Percentiles rank a stretch among this genome's conserved stretches.
These are phyloP conservation scores for Cryptosporidium parvum DNA, from an alignment of 169 alveolate genomes.

Conservation along the genomic window DNA sequence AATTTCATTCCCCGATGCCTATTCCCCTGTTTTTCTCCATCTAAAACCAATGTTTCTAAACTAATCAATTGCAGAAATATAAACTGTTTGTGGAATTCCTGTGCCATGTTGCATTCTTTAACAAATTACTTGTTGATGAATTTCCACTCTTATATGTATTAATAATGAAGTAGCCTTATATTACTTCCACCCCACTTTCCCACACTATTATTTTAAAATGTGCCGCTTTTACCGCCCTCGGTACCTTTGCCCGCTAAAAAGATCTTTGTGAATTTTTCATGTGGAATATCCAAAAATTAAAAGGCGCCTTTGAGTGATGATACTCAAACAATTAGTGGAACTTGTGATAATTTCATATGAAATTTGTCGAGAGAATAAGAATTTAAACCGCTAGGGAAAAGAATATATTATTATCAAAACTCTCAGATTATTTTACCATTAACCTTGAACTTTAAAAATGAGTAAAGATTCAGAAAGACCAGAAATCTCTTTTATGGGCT, in stretches of 20 bases:
- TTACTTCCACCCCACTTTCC: background rate
- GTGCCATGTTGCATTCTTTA: too few species aligned
- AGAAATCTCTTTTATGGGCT: conserved; percentile 66
- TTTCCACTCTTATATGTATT: too few species aligned
- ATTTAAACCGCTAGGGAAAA: background rate
- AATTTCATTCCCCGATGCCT: background rate
- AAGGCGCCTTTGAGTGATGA: conserved; percentile 24
- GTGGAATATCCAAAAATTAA: conserved; percentile 32
- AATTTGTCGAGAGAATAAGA: conserved; percentile 20
- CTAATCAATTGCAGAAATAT: too few species aligned
- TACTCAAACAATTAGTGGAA: background rate
- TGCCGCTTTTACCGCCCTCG: background rate
- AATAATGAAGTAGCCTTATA: too few species aligned
- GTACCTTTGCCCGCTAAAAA: conserved; percentile 10
- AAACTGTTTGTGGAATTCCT: too few species aligned
- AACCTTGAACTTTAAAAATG: background rate
- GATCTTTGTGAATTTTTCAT: background rate
- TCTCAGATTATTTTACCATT: background rate
- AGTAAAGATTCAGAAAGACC: conserved; percentile 41
- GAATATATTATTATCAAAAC: background rate
- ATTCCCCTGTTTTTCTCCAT: background rate
- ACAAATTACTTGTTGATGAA: too few species aligned
- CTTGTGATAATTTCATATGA: background rate
- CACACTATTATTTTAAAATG: too few species aligned
- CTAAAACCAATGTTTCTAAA: background rate